Base-by-base conservation (phyloP, 1,284 basidiomycete genomes). In the Apiotrichum veenhuisii region DNA sequence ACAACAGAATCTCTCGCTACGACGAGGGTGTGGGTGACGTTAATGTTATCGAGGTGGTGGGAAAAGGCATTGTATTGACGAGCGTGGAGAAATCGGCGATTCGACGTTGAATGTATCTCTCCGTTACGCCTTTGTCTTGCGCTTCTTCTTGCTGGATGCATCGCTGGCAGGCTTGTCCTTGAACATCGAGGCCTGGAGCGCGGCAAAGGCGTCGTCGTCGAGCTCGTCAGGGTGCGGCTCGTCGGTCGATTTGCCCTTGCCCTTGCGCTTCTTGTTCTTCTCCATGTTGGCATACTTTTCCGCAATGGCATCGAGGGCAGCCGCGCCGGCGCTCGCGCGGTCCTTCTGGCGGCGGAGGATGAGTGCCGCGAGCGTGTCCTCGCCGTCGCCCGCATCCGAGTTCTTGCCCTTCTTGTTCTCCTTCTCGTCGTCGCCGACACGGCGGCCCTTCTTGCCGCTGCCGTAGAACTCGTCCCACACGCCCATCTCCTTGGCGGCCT, bases 381-480 rank as follows among this genome's bases (percentile, higher is more conserved):
- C 80, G 12, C 36, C 87, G 44, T 82, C 38, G 20, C 18, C 85
- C 34, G 82, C 40, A 8, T 74, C 82, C 2, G 74, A 27, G 33
- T 20, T 80, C 25, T 56, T 47, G 12, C 18, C 76, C 80, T 61
- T 64, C 64, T 11, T 73, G 75, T 26, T 73, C 75, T 54, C 72
- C 26, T 82, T 83, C 12, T 38, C 48, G 8, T 74, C 81, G 62
- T 85, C 87, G 1, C 78, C 81, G 67, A 83, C 84, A 58, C 85
- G 80, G 45, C 83, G 78, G 17, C 85, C 85, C 20, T 83, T 79
- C 76, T 87, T 87, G 5, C 88, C 91, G 58, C 79, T 84, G 1
- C 91, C 92, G 70, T 89, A 96, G 68, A 97, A 94, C 72, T 96
- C 91, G 58, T 96, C 92, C 87, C 91, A 93, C 10, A 96, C 88